These are phyloP conservation scores for Penicillium ucsense DNA, from an alignment of 495 filamentous ascomycete genomes.

Conservation along the genomic window DNA sequence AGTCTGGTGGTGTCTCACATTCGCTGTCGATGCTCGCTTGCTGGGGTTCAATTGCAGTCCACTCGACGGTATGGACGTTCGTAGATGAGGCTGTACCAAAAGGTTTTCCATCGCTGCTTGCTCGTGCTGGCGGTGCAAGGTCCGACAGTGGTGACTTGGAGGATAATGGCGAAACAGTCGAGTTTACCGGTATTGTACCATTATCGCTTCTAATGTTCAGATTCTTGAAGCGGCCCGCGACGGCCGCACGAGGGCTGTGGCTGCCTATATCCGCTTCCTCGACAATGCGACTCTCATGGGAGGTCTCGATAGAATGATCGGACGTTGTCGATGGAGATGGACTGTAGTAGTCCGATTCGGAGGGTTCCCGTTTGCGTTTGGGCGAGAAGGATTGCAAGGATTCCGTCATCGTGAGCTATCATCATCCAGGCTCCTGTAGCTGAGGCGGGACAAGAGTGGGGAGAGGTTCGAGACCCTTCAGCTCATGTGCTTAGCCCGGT, in stretches of 20 bases:
- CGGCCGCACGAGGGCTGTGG: conserved; percentile 52
- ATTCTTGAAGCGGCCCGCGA: conserved; percentile 54
- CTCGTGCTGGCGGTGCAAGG: too few species aligned
- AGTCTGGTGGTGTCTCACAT: too few species aligned
- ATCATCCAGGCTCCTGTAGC: too few species aligned
- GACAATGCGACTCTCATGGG: conserved; percentile 24
- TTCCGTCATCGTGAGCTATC: conserved; percentile 22
- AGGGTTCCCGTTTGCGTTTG: conserved; percentile 33
- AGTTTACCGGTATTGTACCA: background rate
- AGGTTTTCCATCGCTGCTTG: too few species aligned
- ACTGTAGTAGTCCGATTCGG: conserved; percentile 25
- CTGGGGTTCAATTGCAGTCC: too few species aligned
- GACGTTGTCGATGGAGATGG: conserved; percentile 31
- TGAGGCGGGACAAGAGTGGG: conserved; percentile 14
- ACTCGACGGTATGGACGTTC: too few species aligned
- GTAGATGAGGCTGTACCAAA: too few species aligned
- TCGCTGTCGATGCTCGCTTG: too few species aligned
- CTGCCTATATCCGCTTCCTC: conserved; percentile 28
- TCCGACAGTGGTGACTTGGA: too few species aligned
- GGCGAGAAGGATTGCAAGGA: conserved; percentile 24
- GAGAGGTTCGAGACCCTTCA: background rate
- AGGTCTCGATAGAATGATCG: conserved; percentile 21
- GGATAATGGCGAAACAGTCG: too few species aligned
- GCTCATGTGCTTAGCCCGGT: too few species aligned
- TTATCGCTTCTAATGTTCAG: conserved; percentile 45